These are phyloP conservation scores for Fusarium xyrophilum DNA, from an alignment of 2,329 filamentous ascomycete genomes.

Conservation along the genomic window DNA sequence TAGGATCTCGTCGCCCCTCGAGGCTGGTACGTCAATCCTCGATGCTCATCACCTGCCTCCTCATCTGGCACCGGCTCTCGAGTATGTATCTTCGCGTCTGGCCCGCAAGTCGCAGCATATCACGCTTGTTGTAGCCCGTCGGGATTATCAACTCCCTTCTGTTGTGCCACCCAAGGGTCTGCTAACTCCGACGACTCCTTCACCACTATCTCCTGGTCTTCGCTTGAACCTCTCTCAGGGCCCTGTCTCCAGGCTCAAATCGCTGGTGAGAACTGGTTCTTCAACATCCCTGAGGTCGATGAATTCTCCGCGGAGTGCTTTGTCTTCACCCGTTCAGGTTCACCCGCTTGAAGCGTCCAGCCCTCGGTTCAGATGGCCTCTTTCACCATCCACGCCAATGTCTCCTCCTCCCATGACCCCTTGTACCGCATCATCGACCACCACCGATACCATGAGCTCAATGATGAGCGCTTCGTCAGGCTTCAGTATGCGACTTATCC, in stretches of 20 bases:
- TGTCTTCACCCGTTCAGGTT: slow-evolving; percentile 46
- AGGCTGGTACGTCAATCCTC: slow-evolving; percentile 66
- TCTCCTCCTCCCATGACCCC: slow-evolving; percentile 57
- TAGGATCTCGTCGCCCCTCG: slow-evolving; percentile 67
- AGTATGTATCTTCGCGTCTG: slow-evolving; percentile 64
- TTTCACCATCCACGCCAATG: slow-evolving; percentile 50
- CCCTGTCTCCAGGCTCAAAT: slow-evolving; percentile 46
- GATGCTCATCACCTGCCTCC: slow-evolving; percentile 64
- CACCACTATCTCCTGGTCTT: slow-evolving; percentile 41
- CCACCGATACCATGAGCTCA: slow-evolving; percentile 43
- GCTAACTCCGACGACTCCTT: slow-evolving; percentile 41
- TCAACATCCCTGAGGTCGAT: slow-evolving; percentile 36
- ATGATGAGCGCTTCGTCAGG: slow-evolving; percentile 45
- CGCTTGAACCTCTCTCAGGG: slow-evolving; percentile 45
- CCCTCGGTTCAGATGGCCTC: slow-evolving; percentile 42
- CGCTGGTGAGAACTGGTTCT: slow-evolving; percentile 42
- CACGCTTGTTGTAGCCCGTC: slow-evolving; percentile 63
- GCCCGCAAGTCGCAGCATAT: slow-evolving; percentile 63
- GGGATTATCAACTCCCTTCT: slow-evolving; percentile 62
- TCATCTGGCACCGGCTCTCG: slow-evolving; percentile 61
- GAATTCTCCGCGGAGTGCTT: slow-evolving; percentile 35
- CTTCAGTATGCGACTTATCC: slow-evolving; percentile 60
- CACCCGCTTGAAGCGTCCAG: slow-evolving; percentile 42
- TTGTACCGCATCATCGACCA: slow-evolving; percentile 50
- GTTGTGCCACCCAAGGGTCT: slow-evolving; percentile 35